Evolutionary conservation across 208 protist genomes (phyloP).

Genomic region (Herpetomonas samuelpessoai): DNA sequence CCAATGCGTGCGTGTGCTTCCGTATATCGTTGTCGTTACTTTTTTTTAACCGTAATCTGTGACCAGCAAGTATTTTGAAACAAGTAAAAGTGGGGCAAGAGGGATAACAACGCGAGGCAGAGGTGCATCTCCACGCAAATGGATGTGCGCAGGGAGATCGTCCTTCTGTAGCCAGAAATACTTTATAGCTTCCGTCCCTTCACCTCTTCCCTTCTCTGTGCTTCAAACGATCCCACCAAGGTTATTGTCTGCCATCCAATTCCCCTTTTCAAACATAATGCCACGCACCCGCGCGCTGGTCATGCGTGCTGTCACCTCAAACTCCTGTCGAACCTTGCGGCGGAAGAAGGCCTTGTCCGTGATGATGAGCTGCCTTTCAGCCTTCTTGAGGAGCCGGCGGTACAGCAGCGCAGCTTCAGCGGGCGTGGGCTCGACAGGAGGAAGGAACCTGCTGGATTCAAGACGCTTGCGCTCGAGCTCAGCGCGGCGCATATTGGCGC

Average conservation of each 20-base stretch:
- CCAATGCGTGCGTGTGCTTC: no score
- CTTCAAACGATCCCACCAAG: conserved; percentile 75
- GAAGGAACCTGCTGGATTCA: conserved; percentile 35
- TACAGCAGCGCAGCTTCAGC: conserved; percentile 63
- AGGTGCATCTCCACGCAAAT: no score
- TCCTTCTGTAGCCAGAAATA: no score
- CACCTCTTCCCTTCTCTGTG: background rate
- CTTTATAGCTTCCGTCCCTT: background rate
- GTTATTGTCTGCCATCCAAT: conserved; percentile 76
- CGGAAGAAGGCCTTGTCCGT: conserved; percentile 77
- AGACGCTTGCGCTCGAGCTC: conserved; percentile 66
- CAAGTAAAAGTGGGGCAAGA: no score
- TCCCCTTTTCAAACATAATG: conserved; percentile 89
- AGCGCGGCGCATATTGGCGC: conserved; percentile 59
- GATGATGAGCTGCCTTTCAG: conserved; percentile 37
- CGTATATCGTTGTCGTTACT: no score
- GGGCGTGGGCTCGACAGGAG: conserved; percentile 74
- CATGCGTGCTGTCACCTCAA: conserved; percentile 83
- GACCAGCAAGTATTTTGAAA: no score
- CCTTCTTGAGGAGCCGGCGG: conserved; percentile 65
- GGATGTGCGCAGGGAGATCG: no score
- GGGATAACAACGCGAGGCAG: no score
- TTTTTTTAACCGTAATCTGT: no score
- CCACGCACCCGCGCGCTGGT: conserved; percentile 84
- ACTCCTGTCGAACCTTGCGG: conserved; percentile 76